A percentile compares a stretch with the other conserved stretches of the same genome.
These are phyloP conservation scores for Diaporthe capsici DNA, from an alignment of 2,329 filamentous ascomycete species.

Conservation along the genomic window DNA sequence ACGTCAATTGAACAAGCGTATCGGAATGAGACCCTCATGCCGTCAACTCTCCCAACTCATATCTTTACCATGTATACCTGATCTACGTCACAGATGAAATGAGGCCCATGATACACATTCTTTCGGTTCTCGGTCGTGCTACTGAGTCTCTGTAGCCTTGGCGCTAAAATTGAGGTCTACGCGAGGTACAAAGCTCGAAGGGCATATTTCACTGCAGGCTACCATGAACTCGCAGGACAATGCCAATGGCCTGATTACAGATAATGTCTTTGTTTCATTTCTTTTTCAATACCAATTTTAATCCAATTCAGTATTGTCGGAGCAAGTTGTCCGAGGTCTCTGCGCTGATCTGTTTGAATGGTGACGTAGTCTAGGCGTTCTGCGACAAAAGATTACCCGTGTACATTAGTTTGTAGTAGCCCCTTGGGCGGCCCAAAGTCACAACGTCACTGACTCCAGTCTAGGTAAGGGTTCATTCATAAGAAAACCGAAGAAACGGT, in stretches of 20 bases:
- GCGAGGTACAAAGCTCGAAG: not conserved
- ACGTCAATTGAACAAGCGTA: not conserved
- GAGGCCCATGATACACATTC: not conserved
- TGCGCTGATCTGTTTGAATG: not conserved
- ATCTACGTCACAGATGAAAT: not conserved
- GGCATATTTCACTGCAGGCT: not conserved
- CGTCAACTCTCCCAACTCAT: too few species aligned
- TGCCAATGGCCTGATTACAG: not conserved
- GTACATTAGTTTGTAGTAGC: not conserved
- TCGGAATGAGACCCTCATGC: too few species aligned
- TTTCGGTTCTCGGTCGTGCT: not conserved
- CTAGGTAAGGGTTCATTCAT: not conserved
- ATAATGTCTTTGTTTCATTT: not conserved
- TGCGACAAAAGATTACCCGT: not conserved
- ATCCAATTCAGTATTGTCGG: not conserved
- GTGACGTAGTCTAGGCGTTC: slow-evolving; percentile 18
- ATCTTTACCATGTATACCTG: not conserved
- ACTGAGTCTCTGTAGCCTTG: not conserved
- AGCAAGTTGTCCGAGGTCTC: not conserved
- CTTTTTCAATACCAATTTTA: not conserved
- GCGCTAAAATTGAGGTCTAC: not conserved
- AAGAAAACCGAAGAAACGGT: not conserved
- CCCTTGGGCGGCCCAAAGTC: not conserved
- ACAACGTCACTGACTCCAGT: slow-evolving; percentile 10
- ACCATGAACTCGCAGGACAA: not conserved